Conservation (phyloP, 1,284 basidiomycete genomes). For the Cutaneotrichosporon sp. region DNA sequence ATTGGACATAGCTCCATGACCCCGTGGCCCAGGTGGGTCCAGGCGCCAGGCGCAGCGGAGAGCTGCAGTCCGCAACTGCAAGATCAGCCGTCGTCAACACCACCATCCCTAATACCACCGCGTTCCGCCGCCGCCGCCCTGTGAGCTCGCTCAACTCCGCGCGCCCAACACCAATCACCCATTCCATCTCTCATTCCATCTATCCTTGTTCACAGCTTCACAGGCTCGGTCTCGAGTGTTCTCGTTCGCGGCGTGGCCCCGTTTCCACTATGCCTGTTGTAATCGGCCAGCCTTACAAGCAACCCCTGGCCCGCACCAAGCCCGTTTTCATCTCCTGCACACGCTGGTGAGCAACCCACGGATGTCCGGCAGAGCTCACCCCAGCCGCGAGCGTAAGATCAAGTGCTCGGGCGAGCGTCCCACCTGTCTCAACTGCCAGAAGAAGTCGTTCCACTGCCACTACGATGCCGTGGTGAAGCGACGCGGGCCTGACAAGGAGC, state of each 20-base stretch:
- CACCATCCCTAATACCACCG: not conserved
- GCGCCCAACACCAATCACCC: not conserved
- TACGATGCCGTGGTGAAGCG: constrained; percentile 24
- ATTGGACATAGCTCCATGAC: not conserved
- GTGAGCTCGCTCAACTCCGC: not conserved
- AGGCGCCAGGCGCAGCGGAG: not conserved
- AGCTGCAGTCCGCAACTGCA: not conserved
- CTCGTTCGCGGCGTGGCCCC: no score
- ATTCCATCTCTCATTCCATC: not conserved
- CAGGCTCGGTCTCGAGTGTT: not conserved
- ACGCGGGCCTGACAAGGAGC: constrained; percentile 30
- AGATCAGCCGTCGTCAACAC: constrained; percentile 1
- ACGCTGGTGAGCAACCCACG: constrained; percentile 7
- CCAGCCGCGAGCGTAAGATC: constrained; percentile 27
- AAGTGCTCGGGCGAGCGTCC: constrained; percentile 28
- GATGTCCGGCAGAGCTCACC: not conserved
- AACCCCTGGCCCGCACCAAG: not conserved
- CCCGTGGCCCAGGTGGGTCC: not conserved
- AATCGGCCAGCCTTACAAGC: not conserved
- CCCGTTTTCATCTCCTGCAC: constrained; percentile 23
- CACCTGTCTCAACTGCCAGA: constrained; percentile 21
- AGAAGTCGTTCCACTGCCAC: constrained; percentile 21
- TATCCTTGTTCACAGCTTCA: not conserved
- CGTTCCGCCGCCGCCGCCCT: no score
- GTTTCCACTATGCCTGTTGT: not conserved